A percentile compares a stretch with the other conserved stretches of the same genome.
phyloP scores from a whole-genome alignment of 805 yeast genomes.

The Suhomyces sp. region DNA sequence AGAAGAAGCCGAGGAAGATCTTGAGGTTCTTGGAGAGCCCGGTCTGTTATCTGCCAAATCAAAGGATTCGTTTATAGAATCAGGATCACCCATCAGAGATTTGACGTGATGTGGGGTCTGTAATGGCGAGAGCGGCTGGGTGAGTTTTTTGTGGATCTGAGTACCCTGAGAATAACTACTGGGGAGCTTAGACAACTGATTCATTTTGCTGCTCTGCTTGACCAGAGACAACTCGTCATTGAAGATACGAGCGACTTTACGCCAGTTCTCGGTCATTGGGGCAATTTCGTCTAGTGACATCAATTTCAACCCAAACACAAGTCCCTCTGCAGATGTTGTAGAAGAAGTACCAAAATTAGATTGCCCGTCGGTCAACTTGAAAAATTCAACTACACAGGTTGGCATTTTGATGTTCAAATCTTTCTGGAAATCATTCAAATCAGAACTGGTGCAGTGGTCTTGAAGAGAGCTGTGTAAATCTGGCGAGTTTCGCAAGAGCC shows the following conservation, averaged over 20 bases:
- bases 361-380: slow-evolving; percentile 88
- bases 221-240: slow-evolving; percentile 22
- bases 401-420: slow-evolving; percentile 78
- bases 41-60: slow-evolving; percentile 3
- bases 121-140: slow-evolving; percentile 1
- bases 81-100: slow-evolving; percentile 1
- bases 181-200: slow-evolving; percentile 22
- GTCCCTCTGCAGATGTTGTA: slow-evolving; percentile 55
- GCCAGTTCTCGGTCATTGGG: slow-evolving; percentile 83
- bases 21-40: slow-evolving; percentile 17
- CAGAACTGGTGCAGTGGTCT: slow-evolving; percentile 76
- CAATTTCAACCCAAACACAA: slow-evolving; percentile 76
- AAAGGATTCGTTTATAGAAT: slow-evolving; percentile 7
- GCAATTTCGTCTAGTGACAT: slow-evolving; percentile 79
- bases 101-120: not conserved
- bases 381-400: slow-evolving; percentile 74
- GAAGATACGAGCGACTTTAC: slow-evolving; percentile 56
- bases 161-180: slow-evolving; percentile 15
- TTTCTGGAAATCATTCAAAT: slow-evolving; percentile 76
- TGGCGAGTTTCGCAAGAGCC: slow-evolving; percentile 76
- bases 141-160: slow-evolving; percentile 13
- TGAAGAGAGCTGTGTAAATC: slow-evolving; percentile 78
- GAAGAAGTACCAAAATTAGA: slow-evolving; percentile 60
- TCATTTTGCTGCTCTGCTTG: slow-evolving; percentile 16
- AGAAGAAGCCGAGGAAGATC: slow-evolving; percentile 19